Base-by-base conservation (phyloP, 768 basidiomycete genomes). In the Leccinum ochraceum region DNA sequence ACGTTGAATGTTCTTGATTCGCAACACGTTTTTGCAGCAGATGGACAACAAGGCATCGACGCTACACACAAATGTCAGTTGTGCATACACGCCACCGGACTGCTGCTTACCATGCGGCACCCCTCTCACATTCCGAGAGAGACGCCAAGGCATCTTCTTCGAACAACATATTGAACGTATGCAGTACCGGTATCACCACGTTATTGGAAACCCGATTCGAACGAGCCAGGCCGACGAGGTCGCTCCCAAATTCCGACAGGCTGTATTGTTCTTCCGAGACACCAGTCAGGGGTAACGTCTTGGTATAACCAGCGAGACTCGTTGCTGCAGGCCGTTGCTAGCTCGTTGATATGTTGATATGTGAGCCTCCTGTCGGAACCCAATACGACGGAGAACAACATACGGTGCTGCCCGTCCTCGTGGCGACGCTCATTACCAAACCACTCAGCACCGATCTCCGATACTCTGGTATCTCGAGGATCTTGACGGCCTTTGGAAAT, bases 381-480 rank as follows among this genome's bases (percentile, higher is more conserved):
- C 56, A 59, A 30, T 17, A n/a, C 56, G 53, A 42, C 28, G 53
- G 52, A 64, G 37, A 54, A 20, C 9, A 51, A 76, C 90, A 75
- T 69, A 96, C 95, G 6, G 88, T 92, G 69, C 88, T 90, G 61
- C 91, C 87, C 9, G 93, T 93, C 74, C 86, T 89, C 71, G 90
- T 92, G 37, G 88, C 90, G 39, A 94, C 78, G 69, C 92, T 95
- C 57, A 91, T 78, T 13, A 95, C 80, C 7, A 96, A 70, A 13
- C 94, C 94, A 10, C 78, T 76, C 49, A 96, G 78, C 54, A 96
- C 69, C 28, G 79, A 70, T 57, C 75, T 74, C 46, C 91, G 83
- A 72, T 90, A 95, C 53, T 79, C 76, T 37, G 77, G 72, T 54
- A 92, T 78, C 57, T 83, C 81, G 37, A 94, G 79, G 24, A 93